Evolutionary conservation across 2,329 filamentous ascomycete genomes (phyloP).

Genomic region (Neofusicoccum laricinum): DNA sequence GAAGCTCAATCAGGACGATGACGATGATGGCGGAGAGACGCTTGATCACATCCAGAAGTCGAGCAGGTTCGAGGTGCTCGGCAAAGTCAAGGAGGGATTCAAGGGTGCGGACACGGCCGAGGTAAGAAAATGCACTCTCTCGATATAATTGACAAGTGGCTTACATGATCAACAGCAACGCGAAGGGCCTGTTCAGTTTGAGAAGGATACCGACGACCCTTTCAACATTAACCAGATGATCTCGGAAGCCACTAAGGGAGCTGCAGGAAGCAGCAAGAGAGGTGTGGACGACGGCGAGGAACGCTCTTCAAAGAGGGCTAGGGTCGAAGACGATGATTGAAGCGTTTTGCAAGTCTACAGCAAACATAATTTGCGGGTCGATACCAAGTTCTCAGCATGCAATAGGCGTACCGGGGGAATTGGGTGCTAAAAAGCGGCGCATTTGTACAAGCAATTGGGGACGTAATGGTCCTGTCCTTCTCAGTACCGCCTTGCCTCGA

Average conservation of each 20-base stretch:
- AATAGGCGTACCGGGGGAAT: neutral
- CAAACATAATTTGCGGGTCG: neutral
- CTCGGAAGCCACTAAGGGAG: conserved; percentile 65
- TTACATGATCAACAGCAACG: conserved; percentile 55
- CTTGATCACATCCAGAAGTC: conserved; percentile 86
- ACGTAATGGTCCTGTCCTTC: neutral
- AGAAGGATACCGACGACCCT: conserved; percentile 81
- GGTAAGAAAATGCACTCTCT: conserved; percentile 46
- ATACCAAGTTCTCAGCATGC: conserved; percentile 6
- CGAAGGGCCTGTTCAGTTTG: conserved; percentile 93
- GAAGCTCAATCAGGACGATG: conserved; percentile 65
- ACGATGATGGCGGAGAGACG: conserved; percentile 74
- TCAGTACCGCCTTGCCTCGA: too few relatives aligned
- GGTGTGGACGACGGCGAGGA: conserved; percentile 68
- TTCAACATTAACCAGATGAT: conserved; percentile 96
- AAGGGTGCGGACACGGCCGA: conserved; percentile 82
- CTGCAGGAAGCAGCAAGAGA: conserved; percentile 64
- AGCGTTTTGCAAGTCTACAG: neutral
- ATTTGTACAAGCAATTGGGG: neutral
- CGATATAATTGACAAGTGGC: neutral
- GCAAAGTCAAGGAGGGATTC: conserved; percentile 79
- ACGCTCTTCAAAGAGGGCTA: conserved; percentile 64
- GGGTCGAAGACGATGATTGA: conserved; percentile 67
- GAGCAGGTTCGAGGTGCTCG: conserved; percentile 83
- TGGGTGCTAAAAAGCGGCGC: neutral